Evolutionary conservation across 257 asterid species (phyloP).

Genomic region (Plantago major): DNA sequence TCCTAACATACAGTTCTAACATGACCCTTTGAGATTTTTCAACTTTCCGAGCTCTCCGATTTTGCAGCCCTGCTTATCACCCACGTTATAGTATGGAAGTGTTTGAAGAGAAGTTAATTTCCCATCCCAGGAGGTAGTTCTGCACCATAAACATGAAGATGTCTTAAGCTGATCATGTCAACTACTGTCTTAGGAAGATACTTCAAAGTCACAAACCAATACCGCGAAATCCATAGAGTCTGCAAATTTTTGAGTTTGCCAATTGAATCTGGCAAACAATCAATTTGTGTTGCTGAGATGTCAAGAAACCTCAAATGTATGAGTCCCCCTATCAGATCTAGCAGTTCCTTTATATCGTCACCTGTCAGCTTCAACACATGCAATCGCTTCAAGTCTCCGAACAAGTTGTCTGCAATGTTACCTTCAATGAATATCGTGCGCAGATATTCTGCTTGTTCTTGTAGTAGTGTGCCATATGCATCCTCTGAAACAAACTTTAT

Average conservation of each 20-base stretch:
- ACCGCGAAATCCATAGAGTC: neutral
- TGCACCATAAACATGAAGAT: conserved; percentile 10
- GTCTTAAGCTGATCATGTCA: conserved; percentile 22
- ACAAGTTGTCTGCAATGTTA: neutral
- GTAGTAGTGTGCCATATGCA: neutral
- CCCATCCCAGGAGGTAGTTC: conserved; percentile 22
- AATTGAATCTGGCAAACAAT: conserved; percentile 13
- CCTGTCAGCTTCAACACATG: conserved; percentile 3
- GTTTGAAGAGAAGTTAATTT: conserved; percentile 24
- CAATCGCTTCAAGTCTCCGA: conserved; percentile 15
- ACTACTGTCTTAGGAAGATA: conserved; percentile 16
- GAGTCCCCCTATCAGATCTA: conserved; percentile 8
- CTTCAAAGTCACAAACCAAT: neutral
- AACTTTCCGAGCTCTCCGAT: conserved; percentile 25
- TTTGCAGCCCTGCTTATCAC: conserved; percentile 14
- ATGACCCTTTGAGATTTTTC: conserved; percentile 12
- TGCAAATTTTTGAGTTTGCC: conserved; percentile 26
- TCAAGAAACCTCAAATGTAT: conserved; percentile 27
- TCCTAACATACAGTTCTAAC: too few relatives aligned
- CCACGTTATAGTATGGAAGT: conserved; percentile 4
- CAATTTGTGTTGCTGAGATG: neutral
- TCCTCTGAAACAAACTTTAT: neutral
- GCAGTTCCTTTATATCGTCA: neutral
- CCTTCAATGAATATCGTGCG: conserved; percentile 14
- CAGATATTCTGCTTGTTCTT: conserved; percentile 10